Base-by-base conservation (phyloP, 331 rosid genomes). In the Arachis monticola region DNA sequence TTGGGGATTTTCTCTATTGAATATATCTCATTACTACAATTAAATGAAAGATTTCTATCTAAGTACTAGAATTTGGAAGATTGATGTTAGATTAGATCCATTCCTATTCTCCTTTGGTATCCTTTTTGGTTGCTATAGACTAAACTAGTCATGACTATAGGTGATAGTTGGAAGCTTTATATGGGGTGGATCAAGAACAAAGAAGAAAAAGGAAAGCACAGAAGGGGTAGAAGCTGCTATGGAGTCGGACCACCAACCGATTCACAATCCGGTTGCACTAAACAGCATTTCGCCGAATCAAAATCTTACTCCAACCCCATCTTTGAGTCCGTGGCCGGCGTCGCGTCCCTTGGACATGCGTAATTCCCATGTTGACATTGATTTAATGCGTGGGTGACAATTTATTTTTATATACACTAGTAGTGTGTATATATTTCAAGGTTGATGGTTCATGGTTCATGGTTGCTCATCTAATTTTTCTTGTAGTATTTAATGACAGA, bases 81-180 rank as follows among this genome's bases (percentile, higher is more conserved):
- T 5, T 17, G 9, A 12, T 64, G 4, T n/a, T n/a, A 32, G 35
- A 1, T 17, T 9, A 30, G 14, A 31, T 12, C 41, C 14, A 22
- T 11, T 22, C n/a, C 42, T 5, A 10, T 3, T n/a, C 8, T 14
- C 51, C 41, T 3, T 45, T 32, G n/a, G 38, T 11, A 51, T 7
- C 2, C 52, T 59, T 42, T 10, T 53, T 59, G 74, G 72, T 62
- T 50, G 66, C 45, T 79, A n/a, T n/a, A 30, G 77, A 75, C 59
- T 60, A 59, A 57, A 55, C 3, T 38, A 62, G 44, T 75, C 8
- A 73, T 75, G 82, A 83, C 30, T 45, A 11, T 83, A 92, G 97
- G 97, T 92, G 64, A 80, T 92, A 52, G 83, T 92, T 66, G 97
- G 97, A 64, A 92, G 97, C 85, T 92, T 92, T 86, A 1, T 83